These are phyloP conservation scores for Leccinum subgranulosum DNA, from an alignment of 768 basidiomycete species.

Conservation along the genomic window DNA sequence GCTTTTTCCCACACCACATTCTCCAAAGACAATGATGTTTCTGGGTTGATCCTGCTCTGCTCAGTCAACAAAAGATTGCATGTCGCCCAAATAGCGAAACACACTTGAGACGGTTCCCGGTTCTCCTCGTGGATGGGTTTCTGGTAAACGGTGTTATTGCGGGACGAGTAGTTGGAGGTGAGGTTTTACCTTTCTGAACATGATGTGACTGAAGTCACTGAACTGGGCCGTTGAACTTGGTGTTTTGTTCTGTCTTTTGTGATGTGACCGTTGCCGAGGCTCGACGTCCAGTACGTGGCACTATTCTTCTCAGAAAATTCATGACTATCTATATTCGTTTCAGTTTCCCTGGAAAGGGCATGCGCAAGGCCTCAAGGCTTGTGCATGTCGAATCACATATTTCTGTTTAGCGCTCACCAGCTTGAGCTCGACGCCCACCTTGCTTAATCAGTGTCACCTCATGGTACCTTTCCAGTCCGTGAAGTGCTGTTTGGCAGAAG, in stretches of 20 bases:
- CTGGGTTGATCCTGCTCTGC: constrained; percentile 12
- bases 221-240: neutral
- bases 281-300: constrained; percentile 2
- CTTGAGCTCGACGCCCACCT: neutral
- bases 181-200: constrained; percentile 13
- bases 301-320: neutral
- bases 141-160: constrained; percentile 14
- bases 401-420: constrained; percentile 13
- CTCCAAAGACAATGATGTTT: constrained; percentile 43
- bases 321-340: constrained; percentile 16
- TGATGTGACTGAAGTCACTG: neutral
- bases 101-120: constrained; percentile 5
- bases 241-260: constrained; percentile 2
- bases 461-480: constrained; percentile 5
- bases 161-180: neutral
- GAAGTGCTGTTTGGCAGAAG: neutral
- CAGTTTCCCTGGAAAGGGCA: neutral
- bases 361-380: constrained; percentile 12
- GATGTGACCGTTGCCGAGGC: neutral
- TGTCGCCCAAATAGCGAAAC: neutral
- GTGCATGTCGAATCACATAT: constrained; percentile 6
- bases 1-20: constrained; percentile 42
- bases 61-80: neutral
- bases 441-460: constrained; percentile 1
- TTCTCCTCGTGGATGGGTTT: constrained; percentile 2